Percentiles rank a stretch among this genome's conserved stretches.
Evolutionary conservation across 352 stramenopile genomes (phyloP).

Genomic region (Blastocystis sp.): DNA sequence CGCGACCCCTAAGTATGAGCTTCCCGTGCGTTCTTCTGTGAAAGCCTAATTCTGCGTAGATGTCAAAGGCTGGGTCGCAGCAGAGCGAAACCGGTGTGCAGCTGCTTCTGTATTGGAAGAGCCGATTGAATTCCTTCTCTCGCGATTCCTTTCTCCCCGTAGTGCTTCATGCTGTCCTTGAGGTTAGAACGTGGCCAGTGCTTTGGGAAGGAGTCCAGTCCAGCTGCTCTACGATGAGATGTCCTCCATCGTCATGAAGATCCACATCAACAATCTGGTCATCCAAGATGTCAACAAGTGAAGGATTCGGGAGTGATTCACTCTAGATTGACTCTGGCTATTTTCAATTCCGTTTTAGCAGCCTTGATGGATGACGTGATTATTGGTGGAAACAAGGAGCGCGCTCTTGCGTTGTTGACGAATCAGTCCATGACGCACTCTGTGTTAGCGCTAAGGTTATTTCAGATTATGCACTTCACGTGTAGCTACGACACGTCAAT

Average conservation of each 20-base stretch:
- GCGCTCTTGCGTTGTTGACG: not conserved
- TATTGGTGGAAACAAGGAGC: not conserved
- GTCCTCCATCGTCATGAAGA: not conserved
- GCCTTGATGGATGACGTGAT: conserved; percentile 60
- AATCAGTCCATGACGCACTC: conserved; percentile 8
- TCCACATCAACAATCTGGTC: conserved; percentile 52
- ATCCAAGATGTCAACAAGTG: conserved; percentile 59
- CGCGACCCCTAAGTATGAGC: conserved; percentile 39
- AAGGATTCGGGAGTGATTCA: not conserved
- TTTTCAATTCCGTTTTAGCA: conserved; percentile 42
- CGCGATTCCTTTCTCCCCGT: conserved; percentile 38
- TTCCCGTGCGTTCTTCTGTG: not conserved
- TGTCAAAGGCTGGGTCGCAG: not conserved
- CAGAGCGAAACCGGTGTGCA: not conserved
- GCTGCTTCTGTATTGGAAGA: conserved; percentile 57
- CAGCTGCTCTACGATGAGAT: conserved; percentile 22
- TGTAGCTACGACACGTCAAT: conserved; percentile 42
- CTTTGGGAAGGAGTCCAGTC: not conserved
- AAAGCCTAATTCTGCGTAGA: conserved; percentile 6
- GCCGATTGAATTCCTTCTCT: not conserved
- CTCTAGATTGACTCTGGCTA: conserved; percentile 48
- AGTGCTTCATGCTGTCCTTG: not conserved
- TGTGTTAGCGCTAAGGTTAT: conserved; percentile 33
- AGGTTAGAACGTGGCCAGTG: conserved; percentile 39
- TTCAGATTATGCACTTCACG: not conserved